These are phyloP conservation scores for Leishmania amazonensis DNA, from an alignment of 208 protist genomes.

Conservation along the genomic window DNA sequence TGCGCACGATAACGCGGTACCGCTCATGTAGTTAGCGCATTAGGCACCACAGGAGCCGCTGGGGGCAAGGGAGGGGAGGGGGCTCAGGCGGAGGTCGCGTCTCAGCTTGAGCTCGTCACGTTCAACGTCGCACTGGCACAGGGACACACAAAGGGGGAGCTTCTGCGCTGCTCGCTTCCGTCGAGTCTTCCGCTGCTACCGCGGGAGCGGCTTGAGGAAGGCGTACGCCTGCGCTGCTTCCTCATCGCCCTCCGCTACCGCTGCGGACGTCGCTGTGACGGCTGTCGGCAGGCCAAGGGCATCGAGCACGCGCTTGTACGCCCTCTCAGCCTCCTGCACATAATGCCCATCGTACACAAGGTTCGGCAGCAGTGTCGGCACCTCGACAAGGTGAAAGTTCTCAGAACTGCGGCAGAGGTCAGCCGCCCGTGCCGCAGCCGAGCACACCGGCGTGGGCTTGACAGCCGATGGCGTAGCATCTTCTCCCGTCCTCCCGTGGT, in stretches of 20 bases:
- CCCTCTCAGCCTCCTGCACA: conserved; percentile 38
- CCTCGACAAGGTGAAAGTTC: conserved; percentile 34
- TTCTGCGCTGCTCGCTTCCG: background rate
- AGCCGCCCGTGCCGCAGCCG: conserved; percentile 8
- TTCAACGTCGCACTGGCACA: background rate
- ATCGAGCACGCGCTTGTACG: conserved; percentile 45
- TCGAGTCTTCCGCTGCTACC: background rate
- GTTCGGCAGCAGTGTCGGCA: conserved; percentile 65
- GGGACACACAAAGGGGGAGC: background rate
- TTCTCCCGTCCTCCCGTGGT: background rate
- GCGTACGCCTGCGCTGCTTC: background rate
- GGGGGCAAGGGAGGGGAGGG: background rate
- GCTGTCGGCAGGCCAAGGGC: conserved; percentile 24
- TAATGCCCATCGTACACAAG: conserved; percentile 65
- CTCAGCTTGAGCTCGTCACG: background rate
- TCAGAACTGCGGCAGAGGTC: conserved; percentile 22
- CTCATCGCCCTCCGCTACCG: conserved; percentile 5
- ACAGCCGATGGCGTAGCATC: background rate
- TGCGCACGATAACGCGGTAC: background rate
- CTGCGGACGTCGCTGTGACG: conserved; percentile 1
- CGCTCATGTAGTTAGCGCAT: background rate
- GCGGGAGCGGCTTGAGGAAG: conserved; percentile 23
- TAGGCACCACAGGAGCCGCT: background rate
- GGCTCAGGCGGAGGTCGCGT: background rate
- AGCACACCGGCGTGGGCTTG: background rate